Evolutionary conservation across 2,329 filamentous ascomycete genomes (phyloP).

Genomic region (Trichophyton verrucosum): DNA sequence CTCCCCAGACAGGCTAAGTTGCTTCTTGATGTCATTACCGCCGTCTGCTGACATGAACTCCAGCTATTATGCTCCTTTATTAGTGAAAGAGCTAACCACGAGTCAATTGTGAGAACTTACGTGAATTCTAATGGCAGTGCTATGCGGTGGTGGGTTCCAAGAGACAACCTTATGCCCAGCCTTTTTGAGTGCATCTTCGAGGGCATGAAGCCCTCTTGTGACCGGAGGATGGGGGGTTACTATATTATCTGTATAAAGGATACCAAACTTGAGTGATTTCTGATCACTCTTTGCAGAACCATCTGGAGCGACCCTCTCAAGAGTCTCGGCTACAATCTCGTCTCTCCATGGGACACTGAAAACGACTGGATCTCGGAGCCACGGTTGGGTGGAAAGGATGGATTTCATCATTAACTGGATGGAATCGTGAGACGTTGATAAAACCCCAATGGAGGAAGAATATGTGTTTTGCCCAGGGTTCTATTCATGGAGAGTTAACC

Average conservation of each 20-base stretch:
- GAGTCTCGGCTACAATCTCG: slow-evolving; percentile 27
- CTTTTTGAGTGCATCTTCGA: slow-evolving; percentile 37
- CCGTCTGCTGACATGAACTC: slow-evolving; percentile 1
- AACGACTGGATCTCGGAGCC: slow-evolving; percentile 54
- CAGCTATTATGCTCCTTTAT: neutral
- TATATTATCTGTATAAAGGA: slow-evolving; percentile 41
- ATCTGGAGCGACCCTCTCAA: slow-evolving; percentile 30
- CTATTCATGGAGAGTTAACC: neutral
- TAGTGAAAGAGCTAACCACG: neutral
- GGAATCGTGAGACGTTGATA: slow-evolving; percentile 45
- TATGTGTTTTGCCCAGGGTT: slow-evolving; percentile 47
- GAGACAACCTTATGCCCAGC: slow-evolving; percentile 47
- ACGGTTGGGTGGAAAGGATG: slow-evolving; percentile 48
- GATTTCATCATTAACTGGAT: slow-evolving; percentile 45
- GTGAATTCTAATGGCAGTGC: slow-evolving; percentile 27
- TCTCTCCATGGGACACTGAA: slow-evolving; percentile 54
- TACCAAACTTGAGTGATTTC: slow-evolving; percentile 40
- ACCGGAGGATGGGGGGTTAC: slow-evolving; percentile 47
- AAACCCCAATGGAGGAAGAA: slow-evolving; percentile 50
- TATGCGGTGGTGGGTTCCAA: slow-evolving; percentile 46
- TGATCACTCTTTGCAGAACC: slow-evolving; percentile 18
- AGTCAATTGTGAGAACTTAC: slow-evolving; percentile 20
- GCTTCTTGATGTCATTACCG: slow-evolving; percentile 38
- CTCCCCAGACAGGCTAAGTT: slow-evolving; percentile 46
- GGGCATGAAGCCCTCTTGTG: slow-evolving; percentile 40